phyloP scores from a whole-genome alignment of 176 grass and related monocot genomes.

The Zoysia pacifica region DNA sequence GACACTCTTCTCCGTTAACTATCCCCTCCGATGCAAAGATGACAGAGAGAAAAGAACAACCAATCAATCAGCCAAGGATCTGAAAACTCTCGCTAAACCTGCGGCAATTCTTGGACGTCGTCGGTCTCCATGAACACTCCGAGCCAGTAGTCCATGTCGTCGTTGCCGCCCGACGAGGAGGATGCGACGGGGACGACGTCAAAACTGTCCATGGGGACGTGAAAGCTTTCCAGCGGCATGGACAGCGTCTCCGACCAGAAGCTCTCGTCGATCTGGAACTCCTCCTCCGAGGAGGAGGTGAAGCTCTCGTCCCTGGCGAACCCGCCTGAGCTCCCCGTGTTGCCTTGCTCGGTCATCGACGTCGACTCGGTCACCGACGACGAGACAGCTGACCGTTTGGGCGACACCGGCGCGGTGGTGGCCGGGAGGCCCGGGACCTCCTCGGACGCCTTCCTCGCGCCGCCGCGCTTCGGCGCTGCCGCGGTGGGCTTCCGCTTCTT shows the following conservation, averaged over 20 bases:
- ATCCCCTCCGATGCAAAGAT: conserved; percentile 46
- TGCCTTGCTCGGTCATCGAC: conserved; percentile 35
- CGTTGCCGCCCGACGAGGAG: conserved; percentile 11
- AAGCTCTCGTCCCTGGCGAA: conserved; percentile 71
- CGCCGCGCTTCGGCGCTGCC: not conserved
- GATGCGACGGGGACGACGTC: not conserved
- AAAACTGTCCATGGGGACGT: conserved; percentile 1
- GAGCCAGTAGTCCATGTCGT: conserved; percentile 85
- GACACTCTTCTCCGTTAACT: conserved; percentile 37
- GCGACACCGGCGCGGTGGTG: conserved; percentile 37
- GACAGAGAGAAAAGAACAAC: conserved; percentile 43
- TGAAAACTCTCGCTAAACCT: conserved; percentile 38
- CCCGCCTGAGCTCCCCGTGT: conserved; percentile 31
- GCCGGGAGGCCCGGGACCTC: not conserved
- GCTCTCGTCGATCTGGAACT: conserved; percentile 78
- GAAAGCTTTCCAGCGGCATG: conserved; percentile 40
- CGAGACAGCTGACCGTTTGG: conserved; percentile 40
- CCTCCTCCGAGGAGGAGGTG: conserved; percentile 48
- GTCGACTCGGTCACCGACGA: conserved; percentile 66
- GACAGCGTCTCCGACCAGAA: conserved; percentile 90
- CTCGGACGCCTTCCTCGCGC: not conserved
- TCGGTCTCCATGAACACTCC: conserved; percentile 70
- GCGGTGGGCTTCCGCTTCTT: conserved; percentile 12
- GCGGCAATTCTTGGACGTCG: conserved; percentile 55
- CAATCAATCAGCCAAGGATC: conserved; percentile 43